Percentiles rank a stretch among this genome's conserved stretches.
Evolutionary conservation across 2,329 filamentous ascomycete species (phyloP).

Genomic region (Nannizzia gypsea): DNA sequence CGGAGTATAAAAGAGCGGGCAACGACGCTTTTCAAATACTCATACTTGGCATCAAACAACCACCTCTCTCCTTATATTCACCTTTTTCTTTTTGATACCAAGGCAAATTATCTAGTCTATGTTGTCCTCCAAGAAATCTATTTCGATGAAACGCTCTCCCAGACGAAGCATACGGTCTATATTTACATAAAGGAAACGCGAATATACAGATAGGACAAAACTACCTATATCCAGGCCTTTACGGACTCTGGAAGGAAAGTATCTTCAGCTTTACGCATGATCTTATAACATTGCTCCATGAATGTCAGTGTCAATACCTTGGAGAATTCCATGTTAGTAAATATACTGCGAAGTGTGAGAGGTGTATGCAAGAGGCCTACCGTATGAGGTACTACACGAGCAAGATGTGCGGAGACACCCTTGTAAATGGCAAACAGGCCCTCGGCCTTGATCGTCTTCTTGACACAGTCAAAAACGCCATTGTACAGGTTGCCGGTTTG

Average conservation of each 20-base stretch:
- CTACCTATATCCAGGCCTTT: constrained; percentile 36
- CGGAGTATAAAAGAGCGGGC: neutral
- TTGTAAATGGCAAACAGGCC: constrained; percentile 92
- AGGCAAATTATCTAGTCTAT: neutral
- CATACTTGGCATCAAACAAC: neutral
- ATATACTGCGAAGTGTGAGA: neutral
- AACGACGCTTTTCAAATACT: neutral
- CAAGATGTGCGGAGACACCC: constrained; percentile 88
- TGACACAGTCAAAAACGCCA: constrained; percentile 81
- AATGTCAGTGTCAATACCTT: constrained; percentile 78
- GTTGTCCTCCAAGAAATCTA: constrained; percentile 6
- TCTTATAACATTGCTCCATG: constrained; percentile 93
- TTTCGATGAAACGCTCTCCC: neutral
- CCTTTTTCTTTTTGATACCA: neutral
- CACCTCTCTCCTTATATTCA: neutral
- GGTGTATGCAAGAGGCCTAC: constrained; percentile 29
- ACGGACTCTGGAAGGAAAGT: constrained; percentile 39
- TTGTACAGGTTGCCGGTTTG: constrained; percentile 96
- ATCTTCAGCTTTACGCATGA: constrained; percentile 68
- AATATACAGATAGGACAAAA: neutral
- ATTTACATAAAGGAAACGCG: neutral
- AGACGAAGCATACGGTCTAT: neutral
- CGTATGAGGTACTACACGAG: constrained; percentile 88
- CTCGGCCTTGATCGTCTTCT: constrained; percentile 83
- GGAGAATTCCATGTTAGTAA: constrained; percentile 16